phyloP scores from a whole-genome alignment of 192 early-diverging fungal genomes.

The Dissophora ornata region DNA sequence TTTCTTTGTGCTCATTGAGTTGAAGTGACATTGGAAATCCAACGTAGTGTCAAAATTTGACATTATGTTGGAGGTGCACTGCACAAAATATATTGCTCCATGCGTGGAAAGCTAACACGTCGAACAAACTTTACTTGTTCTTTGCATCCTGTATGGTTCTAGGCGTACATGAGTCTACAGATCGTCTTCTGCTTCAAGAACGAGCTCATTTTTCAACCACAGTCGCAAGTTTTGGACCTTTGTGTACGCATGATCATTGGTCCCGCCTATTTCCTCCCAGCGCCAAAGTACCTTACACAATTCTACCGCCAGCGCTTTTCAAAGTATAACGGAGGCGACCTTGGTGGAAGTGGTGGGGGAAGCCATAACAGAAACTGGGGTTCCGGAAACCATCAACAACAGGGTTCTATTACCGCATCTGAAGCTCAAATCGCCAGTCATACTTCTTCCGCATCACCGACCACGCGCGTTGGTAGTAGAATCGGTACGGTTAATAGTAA shows the following conservation, averaged over 20 bases:
- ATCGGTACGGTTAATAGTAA: neutral
- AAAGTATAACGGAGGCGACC: slow-evolving; percentile 13
- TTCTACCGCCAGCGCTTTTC: slow-evolving; percentile 34
- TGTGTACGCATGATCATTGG: slow-evolving; percentile 30
- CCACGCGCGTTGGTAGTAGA: neutral
- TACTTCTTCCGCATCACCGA: no score
- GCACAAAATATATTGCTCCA: no score
- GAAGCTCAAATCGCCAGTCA: no score
- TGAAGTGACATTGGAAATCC: no score
- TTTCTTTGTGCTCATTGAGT: no score
- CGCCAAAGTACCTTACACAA: slow-evolving; percentile 16
- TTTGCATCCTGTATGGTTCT: no score
- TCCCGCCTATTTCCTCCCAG: slow-evolving; percentile 31
- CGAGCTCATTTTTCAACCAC: slow-evolving; percentile 8
- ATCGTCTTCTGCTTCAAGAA: slow-evolving; percentile 1
- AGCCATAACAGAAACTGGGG: neutral
- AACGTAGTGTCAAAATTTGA: no score
- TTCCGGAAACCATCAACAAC: neutral
- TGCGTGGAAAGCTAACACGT: no score
- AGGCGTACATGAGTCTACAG: slow-evolving; percentile 18
- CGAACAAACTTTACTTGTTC: no score
- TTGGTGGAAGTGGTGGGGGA: slow-evolving; percentile 3
- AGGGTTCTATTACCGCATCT: neutral
- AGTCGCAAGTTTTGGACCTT: slow-evolving; percentile 42
- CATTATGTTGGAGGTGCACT: no score